Evolutionary conservation across 2,329 filamentous ascomycete genomes (phyloP).

Genomic region (Trichoderma koningiopsis): DNA sequence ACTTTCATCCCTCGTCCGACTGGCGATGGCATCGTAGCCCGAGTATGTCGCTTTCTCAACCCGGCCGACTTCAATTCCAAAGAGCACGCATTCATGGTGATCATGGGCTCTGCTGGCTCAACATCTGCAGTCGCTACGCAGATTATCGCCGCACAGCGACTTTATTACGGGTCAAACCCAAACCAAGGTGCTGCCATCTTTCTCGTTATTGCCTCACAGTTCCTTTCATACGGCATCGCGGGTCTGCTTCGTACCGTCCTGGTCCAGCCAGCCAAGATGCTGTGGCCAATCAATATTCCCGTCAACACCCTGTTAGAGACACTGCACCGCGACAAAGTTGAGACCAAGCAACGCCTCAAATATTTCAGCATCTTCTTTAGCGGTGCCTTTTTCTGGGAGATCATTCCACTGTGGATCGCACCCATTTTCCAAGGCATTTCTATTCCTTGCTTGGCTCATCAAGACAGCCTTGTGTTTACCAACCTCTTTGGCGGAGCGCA

Average conservation of each 20-base stretch:
- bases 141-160: conserved; percentile 48
- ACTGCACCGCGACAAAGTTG: conserved; percentile 34
- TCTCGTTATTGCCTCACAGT: conserved; percentile 50
- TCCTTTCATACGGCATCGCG: conserved; percentile 52
- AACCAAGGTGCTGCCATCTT: conserved; percentile 47
- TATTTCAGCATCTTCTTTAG: conserved; percentile 46
- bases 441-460: conserved; percentile 50
- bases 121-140: conserved; percentile 38
- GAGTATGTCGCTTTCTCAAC: conserved; percentile 27
- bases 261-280: conserved; percentile 51
- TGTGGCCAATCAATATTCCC: conserved; percentile 35
- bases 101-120: conserved; percentile 49
- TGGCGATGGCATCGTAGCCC: conserved; percentile 12
- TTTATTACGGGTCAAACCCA: conserved; percentile 48
- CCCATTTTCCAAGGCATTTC: conserved; percentile 41
- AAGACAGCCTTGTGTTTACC: conserved; percentile 45
- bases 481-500: conserved; percentile 53
- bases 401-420: conserved; percentile 51
- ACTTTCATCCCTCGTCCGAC: conserved; percentile 28
- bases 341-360: conserved; percentile 43
- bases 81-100: conserved; percentile 40
- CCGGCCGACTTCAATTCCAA: conserved; percentile 33
- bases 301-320: conserved; percentile 37
- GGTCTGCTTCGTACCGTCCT: conserved; percentile 50
- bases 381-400: conserved; percentile 49